These are phyloP conservation scores for Diaporthe citrichinensis DNA, from an alignment of 2,329 filamentous ascomycete genomes.

Conservation along the genomic window DNA sequence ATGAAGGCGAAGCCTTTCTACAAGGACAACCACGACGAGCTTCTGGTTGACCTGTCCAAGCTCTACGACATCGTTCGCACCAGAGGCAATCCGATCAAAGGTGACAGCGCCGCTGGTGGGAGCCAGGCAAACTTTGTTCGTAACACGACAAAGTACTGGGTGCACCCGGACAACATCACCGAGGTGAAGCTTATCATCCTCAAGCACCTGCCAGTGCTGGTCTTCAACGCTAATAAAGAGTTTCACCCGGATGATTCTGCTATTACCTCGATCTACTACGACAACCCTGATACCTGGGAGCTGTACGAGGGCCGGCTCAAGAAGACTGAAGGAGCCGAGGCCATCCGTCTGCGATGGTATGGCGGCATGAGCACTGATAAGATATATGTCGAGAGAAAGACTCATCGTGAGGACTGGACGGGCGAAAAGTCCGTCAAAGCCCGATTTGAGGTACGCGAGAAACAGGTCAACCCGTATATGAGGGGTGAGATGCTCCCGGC, in stretches of 20 bases:
- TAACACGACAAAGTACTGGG: constrained; percentile 99
- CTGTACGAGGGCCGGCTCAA: constrained; percentile 94
- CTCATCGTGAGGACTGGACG: constrained; percentile 98
- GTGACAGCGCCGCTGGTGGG: constrained; percentile 91
- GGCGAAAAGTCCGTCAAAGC: constrained; percentile 99
- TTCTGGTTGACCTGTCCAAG: constrained; percentile 93
- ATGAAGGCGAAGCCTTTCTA: constrained; percentile 98
- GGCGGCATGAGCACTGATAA: constrained; percentile 95
- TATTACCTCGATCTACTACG: constrained; percentile 98
- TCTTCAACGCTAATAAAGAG: constrained; percentile 98
- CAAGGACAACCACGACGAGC: constrained; percentile 98
- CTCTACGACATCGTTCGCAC: constrained; percentile 96
- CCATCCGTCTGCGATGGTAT: constrained; percentile 96
- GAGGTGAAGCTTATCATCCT: constrained; percentile 98
- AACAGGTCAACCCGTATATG: constrained; percentile 94
- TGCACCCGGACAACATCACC: constrained; percentile 97
- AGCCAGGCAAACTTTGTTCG: constrained; percentile 95
- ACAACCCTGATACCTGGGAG: constrained; percentile 94
- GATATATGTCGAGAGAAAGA: constrained; percentile 98
- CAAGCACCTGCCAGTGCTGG: constrained; percentile 95
- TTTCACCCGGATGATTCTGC: constrained; percentile 92
- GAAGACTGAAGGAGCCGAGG: constrained; percentile 98
- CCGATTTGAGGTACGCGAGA: constrained; percentile 94
- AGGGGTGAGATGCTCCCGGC: constrained; percentile 86
- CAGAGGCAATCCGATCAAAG: constrained; percentile 90